phyloP scores from a whole-genome alignment of 805 yeast genomes.

The Blastobotrys chiropterorum region DNA sequence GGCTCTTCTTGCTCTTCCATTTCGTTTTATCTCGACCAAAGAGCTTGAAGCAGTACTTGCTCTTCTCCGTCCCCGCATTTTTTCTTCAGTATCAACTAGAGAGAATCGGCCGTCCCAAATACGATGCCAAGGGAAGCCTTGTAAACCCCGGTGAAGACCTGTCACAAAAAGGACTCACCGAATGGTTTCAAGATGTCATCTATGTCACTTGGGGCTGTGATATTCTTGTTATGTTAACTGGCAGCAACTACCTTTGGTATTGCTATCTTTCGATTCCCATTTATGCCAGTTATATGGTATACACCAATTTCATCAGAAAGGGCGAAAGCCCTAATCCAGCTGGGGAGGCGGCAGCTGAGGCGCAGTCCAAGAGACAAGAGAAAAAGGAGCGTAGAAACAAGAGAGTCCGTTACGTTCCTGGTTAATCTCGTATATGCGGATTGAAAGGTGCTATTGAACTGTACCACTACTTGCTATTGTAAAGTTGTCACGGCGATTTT shows the following conservation, averaged over 20 bases:
- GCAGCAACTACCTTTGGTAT: conserved; percentile 54
- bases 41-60: conserved; percentile 38
- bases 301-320: conserved; percentile 32
- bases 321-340: conserved; percentile 6
- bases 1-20: conserved; percentile 34
- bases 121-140: conserved; percentile 40
- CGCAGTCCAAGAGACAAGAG: conserved; percentile 33
- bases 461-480: no score
- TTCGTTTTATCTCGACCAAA: conserved; percentile 41
- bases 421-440: no score
- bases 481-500: no score
- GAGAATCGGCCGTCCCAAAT: conserved; percentile 54
- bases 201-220: conserved; percentile 59
- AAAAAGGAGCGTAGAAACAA: conserved; percentile 32
- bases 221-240: conserved; percentile 46
- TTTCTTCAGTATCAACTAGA: conserved; percentile 50
- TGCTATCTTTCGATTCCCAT: conserved; percentile 38
- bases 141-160: conserved; percentile 56
- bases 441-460: no score
- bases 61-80: conserved; percentile 39
- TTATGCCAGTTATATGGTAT: conserved; percentile 44
- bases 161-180: conserved; percentile 57
- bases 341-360: conserved; percentile 10
- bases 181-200: conserved; percentile 64
- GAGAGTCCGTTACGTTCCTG: conserved; percentile 3